Evolutionary conservation across 2,329 filamentous ascomycete species (phyloP).

Genomic region (Alternaria rosae): DNA sequence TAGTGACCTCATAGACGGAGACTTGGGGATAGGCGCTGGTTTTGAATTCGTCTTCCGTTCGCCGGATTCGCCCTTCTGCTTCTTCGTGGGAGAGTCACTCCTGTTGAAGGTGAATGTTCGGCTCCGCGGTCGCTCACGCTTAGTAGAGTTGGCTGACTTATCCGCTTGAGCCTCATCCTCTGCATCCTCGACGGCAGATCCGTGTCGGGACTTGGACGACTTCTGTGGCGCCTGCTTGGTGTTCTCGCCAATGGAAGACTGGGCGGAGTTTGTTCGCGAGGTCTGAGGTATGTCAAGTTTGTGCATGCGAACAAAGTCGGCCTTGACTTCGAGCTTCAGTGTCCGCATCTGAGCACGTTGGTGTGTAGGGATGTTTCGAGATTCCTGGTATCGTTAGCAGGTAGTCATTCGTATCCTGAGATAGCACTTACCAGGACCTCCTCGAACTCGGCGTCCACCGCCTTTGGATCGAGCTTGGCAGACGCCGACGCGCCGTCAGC

Average conservation of each 20-base stretch:
- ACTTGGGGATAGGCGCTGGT: conserved; percentile 73
- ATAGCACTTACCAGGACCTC: conserved; percentile 63
- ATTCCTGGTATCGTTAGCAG: conserved; percentile 67
- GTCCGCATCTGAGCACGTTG: conserved; percentile 95
- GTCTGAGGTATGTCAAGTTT: conserved; percentile 66
- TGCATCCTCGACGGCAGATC: conserved; percentile 32
- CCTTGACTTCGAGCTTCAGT: conserved; percentile 87
- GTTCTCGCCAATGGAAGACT: conserved; percentile 48
- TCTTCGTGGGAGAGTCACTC: conserved; percentile 77
- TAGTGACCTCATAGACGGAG: conserved; percentile 64
- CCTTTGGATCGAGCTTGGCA: conserved; percentile 58
- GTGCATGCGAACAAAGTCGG: conserved; percentile 92
- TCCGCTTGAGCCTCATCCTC: conserved; percentile 12
- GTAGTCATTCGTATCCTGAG: not conserved
- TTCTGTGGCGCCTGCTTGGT: conserved; percentile 55
- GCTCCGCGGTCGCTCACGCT: conserved; percentile 66
- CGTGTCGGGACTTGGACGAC: conserved; percentile 44
- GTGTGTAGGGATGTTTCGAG: conserved; percentile 91
- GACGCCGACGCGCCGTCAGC: conserved; percentile 38
- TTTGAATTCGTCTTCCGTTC: conserved; percentile 66
- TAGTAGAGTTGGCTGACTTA: conserved; percentile 43
- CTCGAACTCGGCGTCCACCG: conserved; percentile 70
- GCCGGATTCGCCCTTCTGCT: conserved; percentile 69
- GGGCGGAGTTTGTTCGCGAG: conserved; percentile 57
- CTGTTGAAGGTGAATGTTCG: conserved; percentile 81